Conservation (phyloP, 1,139 yeast genomes). For the Taphrina confusa region DNA sequence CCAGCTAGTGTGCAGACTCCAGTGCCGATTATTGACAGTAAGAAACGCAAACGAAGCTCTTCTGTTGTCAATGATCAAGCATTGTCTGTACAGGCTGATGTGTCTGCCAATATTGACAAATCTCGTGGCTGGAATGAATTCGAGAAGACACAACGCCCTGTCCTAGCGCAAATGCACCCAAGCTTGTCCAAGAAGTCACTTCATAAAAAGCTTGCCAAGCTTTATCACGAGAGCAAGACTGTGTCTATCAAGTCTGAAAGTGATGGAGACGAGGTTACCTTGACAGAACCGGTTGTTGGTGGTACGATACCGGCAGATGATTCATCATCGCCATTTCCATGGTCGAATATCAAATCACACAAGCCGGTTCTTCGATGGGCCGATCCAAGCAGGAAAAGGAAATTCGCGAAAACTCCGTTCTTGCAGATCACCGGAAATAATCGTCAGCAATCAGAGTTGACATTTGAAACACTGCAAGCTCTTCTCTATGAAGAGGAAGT, state of each 20-base stretch:
- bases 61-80: neutral
- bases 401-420: neutral
- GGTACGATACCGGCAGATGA: neutral
- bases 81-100: neutral
- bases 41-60: conserved; percentile 1
- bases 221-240: neutral
- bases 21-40: neutral
- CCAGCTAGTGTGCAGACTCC: neutral
- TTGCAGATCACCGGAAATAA: neutral
- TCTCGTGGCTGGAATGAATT: neutral
- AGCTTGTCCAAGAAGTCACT: neutral
- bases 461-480: neutral
- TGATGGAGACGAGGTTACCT: neutral
- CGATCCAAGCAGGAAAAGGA: neutral
- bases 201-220: neutral
- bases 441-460: neutral
- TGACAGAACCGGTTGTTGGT: no score
- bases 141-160: conserved; percentile 1
- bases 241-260: neutral
- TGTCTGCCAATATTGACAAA: neutral
- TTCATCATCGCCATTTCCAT: neutral
- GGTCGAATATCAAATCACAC: neutral
- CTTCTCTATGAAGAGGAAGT: conserved; percentile 9
- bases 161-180: conserved; percentile 1
- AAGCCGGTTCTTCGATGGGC: neutral